phyloP scores from a whole-genome alignment of 2,329 filamentous ascomycete species.

The Colletotrichum lentis region DNA sequence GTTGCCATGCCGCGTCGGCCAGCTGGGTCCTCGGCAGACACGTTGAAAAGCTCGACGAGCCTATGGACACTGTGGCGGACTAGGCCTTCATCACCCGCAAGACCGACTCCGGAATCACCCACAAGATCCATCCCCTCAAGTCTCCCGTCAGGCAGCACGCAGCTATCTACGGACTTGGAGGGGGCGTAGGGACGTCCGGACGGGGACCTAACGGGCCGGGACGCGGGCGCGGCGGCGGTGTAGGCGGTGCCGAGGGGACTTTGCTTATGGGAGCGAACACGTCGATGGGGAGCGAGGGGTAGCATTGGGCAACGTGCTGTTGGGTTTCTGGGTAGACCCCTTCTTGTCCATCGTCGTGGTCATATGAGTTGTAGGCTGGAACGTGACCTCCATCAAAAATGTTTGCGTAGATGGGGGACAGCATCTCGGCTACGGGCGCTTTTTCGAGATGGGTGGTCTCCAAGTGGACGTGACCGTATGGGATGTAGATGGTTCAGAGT shows the following conservation, averaged over 20 bases:
- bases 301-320: not conserved
- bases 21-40: not conserved
- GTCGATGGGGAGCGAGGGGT: not conserved
- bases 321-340: not conserved
- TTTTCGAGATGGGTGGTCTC: not conserved
- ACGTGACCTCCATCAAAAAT: not conserved
- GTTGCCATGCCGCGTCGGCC: not conserved
- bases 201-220: conserved; percentile 1
- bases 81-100: not conserved
- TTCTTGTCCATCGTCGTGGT: not conserved
- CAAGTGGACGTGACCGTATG: not conserved
- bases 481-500: not conserved
- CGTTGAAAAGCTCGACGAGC: not conserved
- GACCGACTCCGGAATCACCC: not conserved
- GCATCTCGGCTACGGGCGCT: not conserved
- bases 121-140: not conserved
- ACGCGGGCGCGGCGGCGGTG: conserved; percentile 5
- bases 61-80: not conserved
- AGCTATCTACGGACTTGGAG: not conserved
- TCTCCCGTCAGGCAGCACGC: no score
- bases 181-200: conserved; percentile 14
- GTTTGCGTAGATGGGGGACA: conserved; percentile 3
- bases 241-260: conserved; percentile 13
- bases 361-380: not conserved
- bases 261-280: not conserved